A percentile compares a stretch with the other conserved stretches of the same genome.
Evolutionary conservation across 1,284 basidiomycete species (phyloP).

Genomic region (Papiliotrema fonsecae): DNA sequence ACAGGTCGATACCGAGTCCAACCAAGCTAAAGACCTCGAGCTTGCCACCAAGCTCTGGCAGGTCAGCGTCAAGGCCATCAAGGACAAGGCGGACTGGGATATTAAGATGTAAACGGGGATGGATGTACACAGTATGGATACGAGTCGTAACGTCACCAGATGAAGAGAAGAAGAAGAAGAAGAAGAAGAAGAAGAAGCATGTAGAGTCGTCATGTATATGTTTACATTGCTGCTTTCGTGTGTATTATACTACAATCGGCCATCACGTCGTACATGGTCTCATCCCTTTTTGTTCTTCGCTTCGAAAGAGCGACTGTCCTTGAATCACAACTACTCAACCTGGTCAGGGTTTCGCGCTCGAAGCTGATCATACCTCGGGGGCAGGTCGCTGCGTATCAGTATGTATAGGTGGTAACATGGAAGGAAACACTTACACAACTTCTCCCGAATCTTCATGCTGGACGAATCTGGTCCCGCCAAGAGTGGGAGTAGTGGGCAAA

Average conservation of each 20-base stretch:
- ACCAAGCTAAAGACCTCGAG: slow-evolving; percentile 32
- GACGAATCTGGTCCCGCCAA: background rate
- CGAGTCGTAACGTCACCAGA: no score
- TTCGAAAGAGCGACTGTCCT: no score
- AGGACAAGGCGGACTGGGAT: slow-evolving; percentile 35
- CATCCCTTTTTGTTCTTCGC: no score
- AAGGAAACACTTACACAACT: slow-evolving; percentile 22
- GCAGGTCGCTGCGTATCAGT: slow-evolving; percentile 19
- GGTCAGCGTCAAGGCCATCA: slow-evolving; percentile 27
- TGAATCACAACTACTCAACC: background rate
- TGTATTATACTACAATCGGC: no score
- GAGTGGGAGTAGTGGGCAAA: background rate
- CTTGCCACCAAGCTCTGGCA: slow-evolving; percentile 34
- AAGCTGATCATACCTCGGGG: slow-evolving; percentile 33
- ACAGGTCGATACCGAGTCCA: slow-evolving; percentile 27
- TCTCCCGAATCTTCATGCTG: slow-evolving; percentile 30
- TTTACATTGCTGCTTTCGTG: no score
- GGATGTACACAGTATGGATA: no score
- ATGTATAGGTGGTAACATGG: background rate
- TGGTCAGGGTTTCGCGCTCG: slow-evolving; percentile 27
- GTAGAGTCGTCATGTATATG: no score
- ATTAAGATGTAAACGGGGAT: no score
- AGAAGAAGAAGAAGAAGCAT: no score
- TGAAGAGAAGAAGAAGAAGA: no score
- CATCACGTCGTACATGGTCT: no score